A percentile compares a stretch with the other conserved stretches of the same genome.
Conservation (phyloP, 2,329 filamentous ascomycete species). For the Dactylella cylindrospora region DNA sequence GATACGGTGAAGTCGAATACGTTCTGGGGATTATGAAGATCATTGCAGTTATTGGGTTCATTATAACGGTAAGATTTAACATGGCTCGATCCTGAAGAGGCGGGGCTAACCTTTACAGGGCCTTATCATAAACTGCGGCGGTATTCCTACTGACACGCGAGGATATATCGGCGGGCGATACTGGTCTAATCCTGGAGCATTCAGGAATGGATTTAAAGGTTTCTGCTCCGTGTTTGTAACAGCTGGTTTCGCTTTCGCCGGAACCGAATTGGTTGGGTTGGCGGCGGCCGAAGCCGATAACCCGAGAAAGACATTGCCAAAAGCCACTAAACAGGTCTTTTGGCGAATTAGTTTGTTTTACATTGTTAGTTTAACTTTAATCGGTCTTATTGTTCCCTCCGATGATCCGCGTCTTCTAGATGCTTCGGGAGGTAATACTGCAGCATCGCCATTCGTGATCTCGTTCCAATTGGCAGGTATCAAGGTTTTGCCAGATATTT, state of each 20-base stretch:
- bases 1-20: conserved; percentile 49
- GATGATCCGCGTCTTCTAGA: conserved; percentile 53
- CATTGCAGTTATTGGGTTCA: conserved; percentile 48
- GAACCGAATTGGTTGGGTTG: conserved; percentile 60
- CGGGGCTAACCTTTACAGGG: conserved; percentile 20
- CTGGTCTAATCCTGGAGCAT: conserved; percentile 56
- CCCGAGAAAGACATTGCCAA: conserved; percentile 57
- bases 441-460: conserved; percentile 67
- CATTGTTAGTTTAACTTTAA: conserved; percentile 55
- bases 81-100: no score
- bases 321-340: conserved; percentile 58
- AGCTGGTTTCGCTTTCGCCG: conserved; percentile 61
- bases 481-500: conserved; percentile 62
- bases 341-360: conserved; percentile 59
- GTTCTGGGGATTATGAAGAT: conserved; percentile 48
- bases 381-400: conserved; percentile 55
- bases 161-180: conserved; percentile 50
- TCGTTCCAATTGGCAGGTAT: conserved; percentile 65
- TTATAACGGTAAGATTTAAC: conserved; percentile 40
- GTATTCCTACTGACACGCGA: conserved; percentile 55
- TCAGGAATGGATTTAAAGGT: conserved; percentile 57
- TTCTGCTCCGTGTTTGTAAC: conserved; percentile 62
- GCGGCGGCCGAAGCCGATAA: conserved; percentile 59
- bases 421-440: conserved; percentile 51
- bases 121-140: conserved; percentile 60